phyloP scores from a whole-genome alignment of 2,329 filamentous ascomycete genomes.

The Dryadomyces quercivorus region DNA sequence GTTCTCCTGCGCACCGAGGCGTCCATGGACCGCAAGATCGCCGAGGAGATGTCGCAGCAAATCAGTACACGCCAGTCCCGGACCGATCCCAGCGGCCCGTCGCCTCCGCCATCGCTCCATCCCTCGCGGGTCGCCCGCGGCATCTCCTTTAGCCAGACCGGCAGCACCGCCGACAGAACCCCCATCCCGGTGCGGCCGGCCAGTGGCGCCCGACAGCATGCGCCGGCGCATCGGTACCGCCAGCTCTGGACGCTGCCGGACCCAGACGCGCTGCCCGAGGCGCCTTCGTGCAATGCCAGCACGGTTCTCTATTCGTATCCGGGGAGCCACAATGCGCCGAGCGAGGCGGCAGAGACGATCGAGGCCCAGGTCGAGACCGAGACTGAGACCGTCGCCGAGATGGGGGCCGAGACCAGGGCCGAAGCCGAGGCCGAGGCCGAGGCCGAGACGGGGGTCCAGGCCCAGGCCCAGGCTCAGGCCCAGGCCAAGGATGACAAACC shows the following conservation, averaged over 20 bases:
- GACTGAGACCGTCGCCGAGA: too few species aligned
- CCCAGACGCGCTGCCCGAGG: constrained; percentile 38
- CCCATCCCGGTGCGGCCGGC: constrained; percentile 25
- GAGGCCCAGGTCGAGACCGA: not conserved
- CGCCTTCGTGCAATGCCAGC: constrained; percentile 32
- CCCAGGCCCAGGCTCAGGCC: too few species aligned
- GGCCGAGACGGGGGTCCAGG: too few species aligned
- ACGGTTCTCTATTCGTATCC: constrained; percentile 35
- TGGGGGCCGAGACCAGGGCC: too few species aligned
- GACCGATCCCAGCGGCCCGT: constrained; percentile 26
- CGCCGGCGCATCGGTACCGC: constrained; percentile 25
- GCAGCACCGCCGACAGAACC: not conserved
- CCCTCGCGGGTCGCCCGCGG: constrained; percentile 21
- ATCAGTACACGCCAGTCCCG: constrained; percentile 27
- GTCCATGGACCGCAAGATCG: constrained; percentile 35
- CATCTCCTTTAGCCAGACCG: constrained; percentile 36
- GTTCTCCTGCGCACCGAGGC: constrained; percentile 55
- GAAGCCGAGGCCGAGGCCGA: too few species aligned
- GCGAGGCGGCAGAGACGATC: not conserved
- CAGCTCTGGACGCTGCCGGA: constrained; percentile 50
- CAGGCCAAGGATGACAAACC: not conserved
- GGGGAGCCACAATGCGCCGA: constrained; percentile 2
- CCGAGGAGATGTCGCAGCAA: constrained; percentile 37
- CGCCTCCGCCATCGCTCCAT: constrained; percentile 25
- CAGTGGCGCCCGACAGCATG: constrained; percentile 24